Percentiles rank a stretch among this genome's conserved stretches.
Conservation (phyloP, 2,329 filamentous ascomycete genomes). For the Paecilomyces niveus region DNA sequence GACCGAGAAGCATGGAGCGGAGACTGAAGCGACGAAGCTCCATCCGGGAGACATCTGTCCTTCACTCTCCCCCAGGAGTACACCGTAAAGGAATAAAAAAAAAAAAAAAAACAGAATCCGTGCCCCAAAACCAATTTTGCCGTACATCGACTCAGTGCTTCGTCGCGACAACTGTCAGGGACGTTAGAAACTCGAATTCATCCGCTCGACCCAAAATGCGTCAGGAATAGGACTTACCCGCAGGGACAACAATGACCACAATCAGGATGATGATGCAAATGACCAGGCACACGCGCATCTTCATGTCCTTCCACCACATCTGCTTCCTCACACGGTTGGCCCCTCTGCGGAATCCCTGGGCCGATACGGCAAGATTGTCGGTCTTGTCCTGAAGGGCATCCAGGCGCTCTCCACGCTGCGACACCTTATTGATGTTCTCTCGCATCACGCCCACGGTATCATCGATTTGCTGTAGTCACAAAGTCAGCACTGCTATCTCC, state of each 20-base stretch:
- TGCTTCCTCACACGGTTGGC: constrained; percentile 94
- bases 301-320: constrained; percentile 99
- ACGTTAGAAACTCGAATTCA: constrained; percentile 5
- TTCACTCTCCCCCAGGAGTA: neutral
- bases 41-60: neutral
- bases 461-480: constrained; percentile 74
- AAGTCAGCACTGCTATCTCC: constrained; percentile 13
- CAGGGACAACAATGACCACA: constrained; percentile 87
- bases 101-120: constrained; percentile 23
- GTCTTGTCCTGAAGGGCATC: constrained; percentile 88
- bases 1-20: constrained; percentile 10
- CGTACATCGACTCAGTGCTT: constrained; percentile 28
- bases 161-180: constrained; percentile 36
- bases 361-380: constrained; percentile 84
- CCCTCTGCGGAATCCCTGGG: constrained; percentile 90
- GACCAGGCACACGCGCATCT: constrained; percentile 98
- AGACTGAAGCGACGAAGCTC: constrained; percentile 21
- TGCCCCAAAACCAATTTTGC: constrained; percentile 23
- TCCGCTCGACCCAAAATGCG: neutral
- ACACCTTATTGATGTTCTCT: constrained; percentile 95
- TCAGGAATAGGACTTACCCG: constrained; percentile 55
- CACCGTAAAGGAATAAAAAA: constrained; percentile 21
- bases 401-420: constrained; percentile 81
- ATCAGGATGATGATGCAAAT: constrained; percentile 85
- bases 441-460: constrained; percentile 92